phyloP scores from a whole-genome alignment of 768 basidiomycete species.

The Thelephora aurantiotincta region DNA sequence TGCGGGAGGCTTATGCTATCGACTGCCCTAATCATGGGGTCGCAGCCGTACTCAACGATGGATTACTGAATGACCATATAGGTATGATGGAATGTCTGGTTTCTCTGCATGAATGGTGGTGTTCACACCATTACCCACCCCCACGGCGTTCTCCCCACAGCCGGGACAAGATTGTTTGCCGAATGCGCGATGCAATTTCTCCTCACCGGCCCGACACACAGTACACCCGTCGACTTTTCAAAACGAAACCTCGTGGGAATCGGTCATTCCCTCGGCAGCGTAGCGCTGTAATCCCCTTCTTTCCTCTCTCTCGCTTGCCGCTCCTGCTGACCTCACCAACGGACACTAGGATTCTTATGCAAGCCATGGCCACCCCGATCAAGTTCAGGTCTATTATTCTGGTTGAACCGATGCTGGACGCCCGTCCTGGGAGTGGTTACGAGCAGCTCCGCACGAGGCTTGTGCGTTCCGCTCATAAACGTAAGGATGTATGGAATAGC shows the following conservation, averaged over 20 bases:
- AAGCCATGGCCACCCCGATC: constrained; percentile 28
- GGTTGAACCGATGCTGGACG: constrained; percentile 51
- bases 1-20: constrained; percentile 51
- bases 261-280: constrained; percentile 57
- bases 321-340: background rate
- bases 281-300: constrained; percentile 36
- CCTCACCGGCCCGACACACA: constrained; percentile 26
- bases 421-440: constrained; percentile 30
- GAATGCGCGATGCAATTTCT: constrained; percentile 40
- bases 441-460: constrained; percentile 25
- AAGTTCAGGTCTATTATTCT: constrained; percentile 39
- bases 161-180: constrained; percentile 53
- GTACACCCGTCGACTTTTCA: constrained; percentile 31
- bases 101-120: constrained; percentile 9
- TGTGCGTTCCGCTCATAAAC: constrained; percentile 31
- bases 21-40: constrained; percentile 67
- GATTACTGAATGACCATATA: constrained; percentile 26
- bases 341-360: constrained; percentile 34
- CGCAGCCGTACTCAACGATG: constrained; percentile 38
- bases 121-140: background rate
- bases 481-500: constrained; percentile 38
- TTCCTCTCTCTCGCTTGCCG: background rate
- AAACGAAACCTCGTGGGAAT: constrained; percentile 42
- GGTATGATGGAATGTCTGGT: constrained; percentile 30
- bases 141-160: constrained; percentile 18